phyloP scores from a whole-genome alignment of 129 eudicot genomes.

The Chrysanthemum lavandulifolium region DNA sequence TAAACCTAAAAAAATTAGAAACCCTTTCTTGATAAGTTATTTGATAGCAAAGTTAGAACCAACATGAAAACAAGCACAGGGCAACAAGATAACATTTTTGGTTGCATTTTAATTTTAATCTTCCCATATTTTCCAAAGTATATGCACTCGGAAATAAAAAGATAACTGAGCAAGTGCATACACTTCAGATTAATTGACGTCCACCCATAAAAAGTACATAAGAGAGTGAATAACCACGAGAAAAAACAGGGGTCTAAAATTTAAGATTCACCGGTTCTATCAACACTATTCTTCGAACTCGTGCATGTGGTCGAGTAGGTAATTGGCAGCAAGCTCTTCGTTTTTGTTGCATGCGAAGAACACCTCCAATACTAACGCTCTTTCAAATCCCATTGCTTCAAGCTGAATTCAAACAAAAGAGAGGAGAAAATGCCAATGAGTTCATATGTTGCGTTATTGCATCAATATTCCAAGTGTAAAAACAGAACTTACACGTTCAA shows the following conservation, averaged over 20 bases:
- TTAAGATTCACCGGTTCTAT: conserved; percentile 9
- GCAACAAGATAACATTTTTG: neutral
- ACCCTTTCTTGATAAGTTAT: too few species aligned
- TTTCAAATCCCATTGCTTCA: conserved; percentile 79
- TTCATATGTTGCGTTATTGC: neutral
- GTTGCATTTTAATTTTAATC: conserved; percentile 8
- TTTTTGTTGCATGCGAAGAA: conserved; percentile 85
- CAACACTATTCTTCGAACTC: conserved; percentile 54
- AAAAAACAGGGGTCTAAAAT: neutral
- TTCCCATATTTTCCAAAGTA: conserved; percentile 14
- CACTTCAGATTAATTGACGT: conserved; percentile 7
- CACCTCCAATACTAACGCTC: conserved; percentile 60
- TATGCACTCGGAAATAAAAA: conserved; percentile 27
- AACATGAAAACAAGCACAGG: neutral
- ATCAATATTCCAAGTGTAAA: neutral
- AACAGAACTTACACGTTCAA: conserved; percentile 61
- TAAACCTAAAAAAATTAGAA: too few species aligned
- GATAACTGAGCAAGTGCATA: conserved; percentile 33
- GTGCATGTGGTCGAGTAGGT: conserved; percentile 73
- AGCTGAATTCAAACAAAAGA: conserved; percentile 38
- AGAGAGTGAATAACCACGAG: conserved; percentile 17
- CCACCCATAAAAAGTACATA: conserved; percentile 15
- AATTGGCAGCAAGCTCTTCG: conserved; percentile 85
- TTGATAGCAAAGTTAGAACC: too few species aligned
- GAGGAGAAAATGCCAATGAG: neutral